phyloP scores from a whole-genome alignment of 108 stramenopile genomes.

The Cyclotella atomus region DNA sequence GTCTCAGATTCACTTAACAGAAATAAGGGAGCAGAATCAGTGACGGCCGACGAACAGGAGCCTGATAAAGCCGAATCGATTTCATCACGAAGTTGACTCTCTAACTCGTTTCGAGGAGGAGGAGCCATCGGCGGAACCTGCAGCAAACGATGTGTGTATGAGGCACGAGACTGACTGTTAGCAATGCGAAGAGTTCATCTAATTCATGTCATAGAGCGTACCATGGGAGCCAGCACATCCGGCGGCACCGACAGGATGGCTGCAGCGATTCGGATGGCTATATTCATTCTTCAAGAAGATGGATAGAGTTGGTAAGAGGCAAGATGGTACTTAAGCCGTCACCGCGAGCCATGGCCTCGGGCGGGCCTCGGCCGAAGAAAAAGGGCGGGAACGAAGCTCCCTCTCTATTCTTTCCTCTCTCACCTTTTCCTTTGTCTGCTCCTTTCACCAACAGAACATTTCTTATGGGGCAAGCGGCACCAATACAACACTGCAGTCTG shows the following conservation, averaged over 20 bases:
- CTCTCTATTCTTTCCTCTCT: no score
- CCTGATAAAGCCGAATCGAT: constrained; percentile 38
- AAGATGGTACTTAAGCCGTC: no score
- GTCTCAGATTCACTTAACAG: constrained; percentile 37
- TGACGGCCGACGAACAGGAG: constrained; percentile 24
- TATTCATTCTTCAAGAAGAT: constrained; percentile 32
- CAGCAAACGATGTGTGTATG: background rate
- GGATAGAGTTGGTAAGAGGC: background rate
- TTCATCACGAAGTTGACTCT: constrained; percentile 46
- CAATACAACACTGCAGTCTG: no score
- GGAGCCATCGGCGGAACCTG: constrained; percentile 60
- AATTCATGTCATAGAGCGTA: constrained; percentile 7
- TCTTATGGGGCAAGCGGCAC: no score
- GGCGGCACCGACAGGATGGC: constrained; percentile 61
- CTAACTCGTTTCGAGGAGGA: constrained; percentile 43
- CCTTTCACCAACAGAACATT: no score
- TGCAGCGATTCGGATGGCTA: constrained; percentile 54
- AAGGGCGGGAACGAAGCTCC: no score
- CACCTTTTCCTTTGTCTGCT: no score
- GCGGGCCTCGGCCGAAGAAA: no score
- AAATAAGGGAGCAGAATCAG: constrained; percentile 36
- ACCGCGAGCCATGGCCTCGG: no score
- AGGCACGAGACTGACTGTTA: no score
- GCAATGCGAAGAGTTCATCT: background rate
- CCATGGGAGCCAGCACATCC: constrained; percentile 56